Conservation (phyloP, 2,329 filamentous ascomycete genomes). For the Colletotrichum lindemuthianum region DNA sequence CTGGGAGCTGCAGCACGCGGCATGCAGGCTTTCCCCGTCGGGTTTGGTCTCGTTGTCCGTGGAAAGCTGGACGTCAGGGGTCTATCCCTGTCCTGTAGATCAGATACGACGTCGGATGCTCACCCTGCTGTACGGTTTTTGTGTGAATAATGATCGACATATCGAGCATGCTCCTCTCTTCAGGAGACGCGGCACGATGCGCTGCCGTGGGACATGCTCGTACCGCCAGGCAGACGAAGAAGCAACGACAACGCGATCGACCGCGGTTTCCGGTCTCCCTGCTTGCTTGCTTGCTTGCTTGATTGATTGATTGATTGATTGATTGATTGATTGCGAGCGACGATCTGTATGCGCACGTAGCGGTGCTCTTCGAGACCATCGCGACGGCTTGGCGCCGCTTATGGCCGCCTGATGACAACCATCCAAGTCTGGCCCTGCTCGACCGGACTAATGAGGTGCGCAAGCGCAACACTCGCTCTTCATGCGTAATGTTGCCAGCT, state of each 20-base stretch:
- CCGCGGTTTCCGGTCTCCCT: background rate
- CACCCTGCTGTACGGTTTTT: background rate
- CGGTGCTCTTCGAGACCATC: too few relatives aligned
- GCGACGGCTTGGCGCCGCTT: too few relatives aligned
- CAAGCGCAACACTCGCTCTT: too few relatives aligned
- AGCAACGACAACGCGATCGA: constrained; percentile 8
- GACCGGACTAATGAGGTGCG: too few relatives aligned
- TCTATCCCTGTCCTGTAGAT: constrained; percentile 11
- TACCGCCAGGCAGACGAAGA: background rate
- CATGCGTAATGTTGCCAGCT: too few relatives aligned
- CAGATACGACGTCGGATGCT: constrained; percentile 9
- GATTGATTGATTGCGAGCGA: background rate
- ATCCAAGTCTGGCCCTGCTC: too few relatives aligned
- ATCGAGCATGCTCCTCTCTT: constrained; percentile 4
- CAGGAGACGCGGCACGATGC: background rate
- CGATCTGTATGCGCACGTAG: background rate
- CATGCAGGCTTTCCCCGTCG: constrained; percentile 15
- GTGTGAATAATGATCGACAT: constrained; percentile 18
- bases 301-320: background rate
- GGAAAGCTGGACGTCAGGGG: constrained; percentile 13
- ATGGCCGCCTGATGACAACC: too few relatives aligned
- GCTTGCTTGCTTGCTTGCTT: background rate
- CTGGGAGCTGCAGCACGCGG: background rate
- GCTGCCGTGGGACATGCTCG: background rate
- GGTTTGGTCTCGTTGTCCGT: constrained; percentile 12